phyloP scores from a whole-genome alignment of 2,329 filamentous ascomycete genomes.

The Metarhizium anisopliae region DNA sequence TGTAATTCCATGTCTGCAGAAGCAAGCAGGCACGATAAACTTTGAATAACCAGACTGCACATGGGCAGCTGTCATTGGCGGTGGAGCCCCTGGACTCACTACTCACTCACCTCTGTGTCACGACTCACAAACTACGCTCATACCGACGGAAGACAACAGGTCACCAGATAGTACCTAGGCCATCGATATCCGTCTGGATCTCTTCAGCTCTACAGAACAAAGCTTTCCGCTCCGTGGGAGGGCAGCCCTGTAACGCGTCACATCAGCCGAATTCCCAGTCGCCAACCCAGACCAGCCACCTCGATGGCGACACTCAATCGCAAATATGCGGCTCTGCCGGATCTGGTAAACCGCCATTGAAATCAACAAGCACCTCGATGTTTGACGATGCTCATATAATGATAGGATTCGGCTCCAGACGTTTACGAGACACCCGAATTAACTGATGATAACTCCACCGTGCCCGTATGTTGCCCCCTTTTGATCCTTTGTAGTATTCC shows the following conservation, averaged over 20 bases:
- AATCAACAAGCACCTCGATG: conserved; percentile 6
- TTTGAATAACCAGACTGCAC: no score
- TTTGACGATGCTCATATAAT: conserved; percentile 12
- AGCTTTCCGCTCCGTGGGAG: not conserved
- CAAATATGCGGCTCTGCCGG: conserved; percentile 75
- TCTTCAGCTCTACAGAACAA: not conserved
- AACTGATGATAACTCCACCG: conserved; percentile 80
- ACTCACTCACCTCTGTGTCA: no score
- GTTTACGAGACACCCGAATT: conserved; percentile 95
- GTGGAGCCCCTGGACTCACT: not conserved
- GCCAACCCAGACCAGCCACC: not conserved
- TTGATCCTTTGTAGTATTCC: conserved; percentile 1
- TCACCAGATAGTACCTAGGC: not conserved
- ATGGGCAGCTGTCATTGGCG: not conserved
- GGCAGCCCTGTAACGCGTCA: not conserved
- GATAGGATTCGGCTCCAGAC: conserved; percentile 80
- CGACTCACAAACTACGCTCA: not conserved
- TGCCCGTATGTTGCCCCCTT: conserved; percentile 51
- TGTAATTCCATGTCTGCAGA: no score
- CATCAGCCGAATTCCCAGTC: not conserved
- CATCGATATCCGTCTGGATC: not conserved
- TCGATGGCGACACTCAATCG: conserved; percentile 52
- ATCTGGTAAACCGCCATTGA: conserved; percentile 47
- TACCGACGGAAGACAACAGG: not conserved
- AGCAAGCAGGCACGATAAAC: no score